Evolutionary conservation across 768 basidiomycete species (phyloP).

Genomic region (Strobilomyces dryophilus): DNA sequence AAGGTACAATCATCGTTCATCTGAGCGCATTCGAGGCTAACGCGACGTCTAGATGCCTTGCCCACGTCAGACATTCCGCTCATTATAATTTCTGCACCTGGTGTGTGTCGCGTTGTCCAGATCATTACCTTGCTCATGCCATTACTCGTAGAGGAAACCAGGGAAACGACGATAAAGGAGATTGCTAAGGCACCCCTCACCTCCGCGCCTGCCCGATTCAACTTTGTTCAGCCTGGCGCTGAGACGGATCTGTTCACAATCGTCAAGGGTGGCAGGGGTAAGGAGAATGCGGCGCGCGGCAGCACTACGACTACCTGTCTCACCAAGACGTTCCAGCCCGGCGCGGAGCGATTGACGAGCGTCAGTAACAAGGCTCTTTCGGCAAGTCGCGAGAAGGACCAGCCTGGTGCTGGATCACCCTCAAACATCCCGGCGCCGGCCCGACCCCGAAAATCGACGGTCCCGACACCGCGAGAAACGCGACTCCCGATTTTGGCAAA

Average conservation of each 20-base stretch:
- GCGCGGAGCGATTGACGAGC: neutral
- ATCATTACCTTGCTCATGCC: neutral
- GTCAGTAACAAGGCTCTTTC: neutral
- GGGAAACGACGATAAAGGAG: too few species aligned
- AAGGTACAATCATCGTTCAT: constrained; percentile 4
- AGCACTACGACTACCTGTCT: constrained; percentile 2
- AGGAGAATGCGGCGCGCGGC: constrained; percentile 14
- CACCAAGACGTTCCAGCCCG: constrained; percentile 1
- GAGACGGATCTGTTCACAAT: too few species aligned
- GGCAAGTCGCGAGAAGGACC: constrained; percentile 5
- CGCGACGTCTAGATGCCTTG: too few species aligned
- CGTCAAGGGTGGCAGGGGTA: neutral
- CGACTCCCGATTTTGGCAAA: neutral
- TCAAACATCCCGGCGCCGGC: neutral
- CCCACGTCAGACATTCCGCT: neutral
- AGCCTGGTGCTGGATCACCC: constrained; percentile 1
- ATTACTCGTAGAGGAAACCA: neutral
- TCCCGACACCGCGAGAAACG: constrained; percentile 9
- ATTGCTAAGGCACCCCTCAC: constrained; percentile 2
- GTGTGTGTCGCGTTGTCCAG: neutral
- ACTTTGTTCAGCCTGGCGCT: constrained; percentile 7
- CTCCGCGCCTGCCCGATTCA: neutral
- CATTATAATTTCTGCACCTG: neutral
- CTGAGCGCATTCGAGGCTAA: constrained; percentile 1
- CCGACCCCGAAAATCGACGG: constrained; percentile 9